phyloP scores from a whole-genome alignment of 2,329 filamentous ascomycete species.

The Aureobasidium sp. region DNA sequence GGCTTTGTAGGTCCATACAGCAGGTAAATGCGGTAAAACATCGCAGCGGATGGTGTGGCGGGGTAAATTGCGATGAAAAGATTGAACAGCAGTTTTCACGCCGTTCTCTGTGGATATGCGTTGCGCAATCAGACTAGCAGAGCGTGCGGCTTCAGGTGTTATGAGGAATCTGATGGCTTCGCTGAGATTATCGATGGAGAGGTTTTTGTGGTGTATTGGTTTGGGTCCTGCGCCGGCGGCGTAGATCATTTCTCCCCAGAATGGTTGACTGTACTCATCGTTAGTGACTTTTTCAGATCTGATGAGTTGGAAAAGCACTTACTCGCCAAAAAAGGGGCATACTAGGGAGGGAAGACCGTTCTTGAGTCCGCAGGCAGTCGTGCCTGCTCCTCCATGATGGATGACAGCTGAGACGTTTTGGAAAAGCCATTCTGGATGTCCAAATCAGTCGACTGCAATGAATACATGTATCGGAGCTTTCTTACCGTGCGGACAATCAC shows the following conservation, averaged over 20 bases:
- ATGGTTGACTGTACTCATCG: conserved; percentile 29
- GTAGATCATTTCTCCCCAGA: conserved; percentile 37
- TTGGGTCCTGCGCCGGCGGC: conserved; percentile 34
- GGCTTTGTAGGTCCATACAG: conserved; percentile 51
- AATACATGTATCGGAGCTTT: too few species aligned
- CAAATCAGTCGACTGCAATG: background rate
- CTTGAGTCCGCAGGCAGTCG: conserved; percentile 28
- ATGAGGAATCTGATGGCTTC: conserved; percentile 28
- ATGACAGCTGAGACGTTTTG: conserved; percentile 27
- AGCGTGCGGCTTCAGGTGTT: conserved; percentile 25
- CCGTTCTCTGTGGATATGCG: conserved; percentile 27
- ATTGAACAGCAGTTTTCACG: conserved; percentile 31
- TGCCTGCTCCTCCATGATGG: conserved; percentile 31
- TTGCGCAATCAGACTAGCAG: conserved; percentile 6
- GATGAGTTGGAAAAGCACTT: conserved; percentile 7
- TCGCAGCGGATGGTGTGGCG: conserved; percentile 39
- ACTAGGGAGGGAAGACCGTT: conserved; percentile 17
- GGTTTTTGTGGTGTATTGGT: conserved; percentile 29
- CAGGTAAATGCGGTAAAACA: conserved; percentile 55
- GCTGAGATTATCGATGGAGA: conserved; percentile 28
- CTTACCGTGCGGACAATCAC: background rate
- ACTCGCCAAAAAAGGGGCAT: background rate
- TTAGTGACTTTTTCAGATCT: conserved; percentile 5
- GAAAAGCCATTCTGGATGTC: conserved; percentile 26
- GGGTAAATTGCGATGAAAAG: conserved; percentile 26